Percentiles rank a stretch among this genome's conserved stretches.
Conservation (phyloP, 2,329 filamentous ascomycete genomes). For the Penicillium nordicum region DNA sequence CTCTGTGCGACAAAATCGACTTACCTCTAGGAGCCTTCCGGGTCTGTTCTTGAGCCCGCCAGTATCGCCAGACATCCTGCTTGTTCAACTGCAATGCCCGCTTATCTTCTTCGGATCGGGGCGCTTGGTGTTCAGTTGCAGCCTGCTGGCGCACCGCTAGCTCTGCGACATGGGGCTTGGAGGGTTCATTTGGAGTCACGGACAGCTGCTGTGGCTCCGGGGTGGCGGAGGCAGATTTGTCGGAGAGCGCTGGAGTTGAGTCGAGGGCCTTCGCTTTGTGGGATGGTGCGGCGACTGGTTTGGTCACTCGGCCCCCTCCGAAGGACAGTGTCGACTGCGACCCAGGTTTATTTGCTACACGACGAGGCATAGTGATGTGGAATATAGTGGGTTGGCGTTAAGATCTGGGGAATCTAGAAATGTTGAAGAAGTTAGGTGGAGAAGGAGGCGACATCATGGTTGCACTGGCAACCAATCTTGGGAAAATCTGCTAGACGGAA, state of each 20-base stretch:
- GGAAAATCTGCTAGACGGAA: neutral
- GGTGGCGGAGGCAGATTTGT: constrained; percentile 20
- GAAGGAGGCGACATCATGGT: constrained; percentile 3
- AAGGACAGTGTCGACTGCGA: constrained; percentile 63
- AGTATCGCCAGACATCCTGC: constrained; percentile 71
- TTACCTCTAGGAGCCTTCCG: constrained; percentile 60
- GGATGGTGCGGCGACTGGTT: constrained; percentile 44
- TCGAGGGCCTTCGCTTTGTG: constrained; percentile 35
- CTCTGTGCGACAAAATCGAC: constrained; percentile 7
- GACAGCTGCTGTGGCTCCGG: constrained; percentile 29
- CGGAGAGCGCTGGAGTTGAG: constrained; percentile 36
- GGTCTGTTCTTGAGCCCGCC: constrained; percentile 67
- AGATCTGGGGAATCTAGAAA: neutral
- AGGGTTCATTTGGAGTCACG: constrained; percentile 24
- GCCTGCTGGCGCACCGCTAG: constrained; percentile 47
- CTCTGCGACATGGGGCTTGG: constrained; percentile 35
- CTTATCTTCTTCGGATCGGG: constrained; percentile 34
- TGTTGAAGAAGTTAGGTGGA: constrained; percentile 3
- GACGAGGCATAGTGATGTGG: constrained; percentile 41
- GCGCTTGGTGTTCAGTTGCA: constrained; percentile 41
- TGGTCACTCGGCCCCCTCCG: constrained; percentile 58
- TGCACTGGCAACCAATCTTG: constrained; percentile 7
- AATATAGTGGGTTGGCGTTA: neutral
- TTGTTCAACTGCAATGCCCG: constrained; percentile 63
- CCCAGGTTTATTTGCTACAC: constrained; percentile 35